These are phyloP conservation scores for Casaregolazyma lundiana DNA, from an alignment of 1,139 yeast species.

Conservation along the genomic window DNA sequence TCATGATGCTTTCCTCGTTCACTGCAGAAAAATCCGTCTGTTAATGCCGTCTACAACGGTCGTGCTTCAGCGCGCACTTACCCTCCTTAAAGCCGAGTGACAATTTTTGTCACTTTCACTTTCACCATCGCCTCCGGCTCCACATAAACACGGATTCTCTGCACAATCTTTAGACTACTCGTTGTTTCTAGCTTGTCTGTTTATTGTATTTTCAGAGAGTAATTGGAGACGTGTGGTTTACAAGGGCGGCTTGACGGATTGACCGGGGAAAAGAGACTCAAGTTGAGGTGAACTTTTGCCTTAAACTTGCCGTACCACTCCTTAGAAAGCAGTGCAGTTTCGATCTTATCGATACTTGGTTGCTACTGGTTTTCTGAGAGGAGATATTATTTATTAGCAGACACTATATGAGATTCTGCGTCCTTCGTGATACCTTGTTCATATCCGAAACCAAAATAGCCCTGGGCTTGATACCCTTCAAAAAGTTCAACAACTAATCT, in stretches of 20 bases:
- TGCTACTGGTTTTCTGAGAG: background rate
- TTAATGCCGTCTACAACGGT: background rate
- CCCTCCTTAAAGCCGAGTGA: background rate
- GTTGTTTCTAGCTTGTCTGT: background rate
- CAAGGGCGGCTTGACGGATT: background rate
- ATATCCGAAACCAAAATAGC: background rate
- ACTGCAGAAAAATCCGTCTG: too few relatives aligned
- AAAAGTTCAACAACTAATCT: slow-evolving; percentile 1
- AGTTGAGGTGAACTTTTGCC: too few relatives aligned
- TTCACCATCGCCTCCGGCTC: slow-evolving; percentile 1
- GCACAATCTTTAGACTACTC: background rate
- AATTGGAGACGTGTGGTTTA: background rate
- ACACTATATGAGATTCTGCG: background rate
- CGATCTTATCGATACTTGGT: background rate
- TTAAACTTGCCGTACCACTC: background rate
- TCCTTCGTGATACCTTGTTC: background rate
- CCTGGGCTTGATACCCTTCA: background rate
- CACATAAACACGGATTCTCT: background rate
- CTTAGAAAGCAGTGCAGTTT: background rate
- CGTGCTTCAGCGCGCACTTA: background rate
- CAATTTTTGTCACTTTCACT: background rate
- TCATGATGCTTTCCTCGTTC: too few relatives aligned
- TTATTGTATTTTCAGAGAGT: background rate
- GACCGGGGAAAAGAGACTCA: background rate
- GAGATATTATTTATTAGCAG: background rate